Evolutionary conservation across 2,329 filamentous ascomycete species (phyloP).

Genomic region (Amauroascus niger): DNA sequence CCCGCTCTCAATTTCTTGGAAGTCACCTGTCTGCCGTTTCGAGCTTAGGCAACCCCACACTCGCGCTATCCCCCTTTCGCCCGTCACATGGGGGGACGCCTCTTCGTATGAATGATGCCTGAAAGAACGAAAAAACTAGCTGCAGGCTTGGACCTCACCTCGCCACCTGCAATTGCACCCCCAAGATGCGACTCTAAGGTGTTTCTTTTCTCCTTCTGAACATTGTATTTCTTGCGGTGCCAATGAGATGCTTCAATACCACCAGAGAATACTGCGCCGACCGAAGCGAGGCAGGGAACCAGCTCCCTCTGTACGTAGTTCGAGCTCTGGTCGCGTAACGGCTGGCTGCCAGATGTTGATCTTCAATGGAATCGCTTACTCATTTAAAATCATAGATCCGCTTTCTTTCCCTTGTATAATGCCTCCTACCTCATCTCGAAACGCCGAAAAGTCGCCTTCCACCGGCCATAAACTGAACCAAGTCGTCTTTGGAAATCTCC

Average conservation of each 20-base stretch:
- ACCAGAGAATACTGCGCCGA: constrained; percentile 5
- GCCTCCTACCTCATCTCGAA: constrained; percentile 13
- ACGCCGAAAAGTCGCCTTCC: constrained; percentile 15
- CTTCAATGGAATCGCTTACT: constrained; percentile 4
- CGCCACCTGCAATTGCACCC: constrained; percentile 1
- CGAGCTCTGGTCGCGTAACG: constrained; percentile 9
- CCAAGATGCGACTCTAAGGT: constrained; percentile 1
- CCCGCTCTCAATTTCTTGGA: not conserved
- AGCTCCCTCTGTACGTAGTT: constrained; percentile 12
- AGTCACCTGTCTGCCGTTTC: no score
- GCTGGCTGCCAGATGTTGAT: constrained; percentile 1
- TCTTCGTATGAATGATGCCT: not conserved
- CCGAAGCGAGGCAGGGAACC: constrained; percentile 10
- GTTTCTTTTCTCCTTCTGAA: not conserved
- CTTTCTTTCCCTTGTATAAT: constrained; percentile 7
- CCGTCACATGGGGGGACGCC: constrained; percentile 9
- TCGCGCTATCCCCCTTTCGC: constrained; percentile 5
- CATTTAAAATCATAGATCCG: constrained; percentile 10
- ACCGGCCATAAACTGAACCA: constrained; percentile 71
- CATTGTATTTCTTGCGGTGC: not conserved
- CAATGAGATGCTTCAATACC: constrained; percentile 8
- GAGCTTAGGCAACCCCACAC: no score
- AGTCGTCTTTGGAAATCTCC: constrained; percentile 72
- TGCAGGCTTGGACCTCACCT: not conserved
- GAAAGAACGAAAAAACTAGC: constrained; percentile 6